Percentiles rank a stretch among this genome's conserved stretches.
These are phyloP conservation scores for Juglanconis juglandina DNA, from an alignment of 2,329 filamentous ascomycete genomes.

Conservation along the genomic window DNA sequence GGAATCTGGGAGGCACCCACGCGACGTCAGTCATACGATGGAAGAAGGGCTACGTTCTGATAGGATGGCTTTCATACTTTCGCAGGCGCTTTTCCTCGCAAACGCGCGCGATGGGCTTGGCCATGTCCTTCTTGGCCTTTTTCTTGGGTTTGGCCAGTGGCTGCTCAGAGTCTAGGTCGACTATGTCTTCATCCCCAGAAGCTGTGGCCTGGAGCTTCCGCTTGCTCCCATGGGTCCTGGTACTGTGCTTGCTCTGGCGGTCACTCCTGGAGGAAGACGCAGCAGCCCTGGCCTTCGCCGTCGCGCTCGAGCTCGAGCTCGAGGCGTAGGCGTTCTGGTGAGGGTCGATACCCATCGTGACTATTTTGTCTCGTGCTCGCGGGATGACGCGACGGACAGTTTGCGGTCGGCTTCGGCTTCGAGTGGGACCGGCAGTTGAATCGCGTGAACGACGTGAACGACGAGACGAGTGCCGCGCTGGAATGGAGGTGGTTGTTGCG, in stretches of 20 bases:
- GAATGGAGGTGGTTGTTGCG: too few relatives aligned
- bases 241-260: neutral
- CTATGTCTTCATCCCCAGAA: neutral
- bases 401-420: too few relatives aligned
- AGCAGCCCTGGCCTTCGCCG: neutral
- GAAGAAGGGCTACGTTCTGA: neutral
- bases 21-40: neutral
- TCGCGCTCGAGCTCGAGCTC: neutral
- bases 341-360: constrained; percentile 8
- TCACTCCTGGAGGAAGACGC: neutral
- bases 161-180: neutral
- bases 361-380: neutral
- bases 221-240: neutral
- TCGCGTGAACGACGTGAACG: too few relatives aligned
- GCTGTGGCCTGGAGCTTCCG: neutral
- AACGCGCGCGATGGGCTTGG: neutral
- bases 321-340: neutral
- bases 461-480: too few relatives aligned
- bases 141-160: neutral
- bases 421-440: too few relatives aligned
- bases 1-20: constrained; percentile 21
- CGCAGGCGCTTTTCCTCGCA: constrained; percentile 13
- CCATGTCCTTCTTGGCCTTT: neutral
- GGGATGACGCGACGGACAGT: too few relatives aligned
- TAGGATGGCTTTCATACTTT: neutral